Conservation (phyloP, 345 rosid genomes). For the Citrus maxima region DNA sequence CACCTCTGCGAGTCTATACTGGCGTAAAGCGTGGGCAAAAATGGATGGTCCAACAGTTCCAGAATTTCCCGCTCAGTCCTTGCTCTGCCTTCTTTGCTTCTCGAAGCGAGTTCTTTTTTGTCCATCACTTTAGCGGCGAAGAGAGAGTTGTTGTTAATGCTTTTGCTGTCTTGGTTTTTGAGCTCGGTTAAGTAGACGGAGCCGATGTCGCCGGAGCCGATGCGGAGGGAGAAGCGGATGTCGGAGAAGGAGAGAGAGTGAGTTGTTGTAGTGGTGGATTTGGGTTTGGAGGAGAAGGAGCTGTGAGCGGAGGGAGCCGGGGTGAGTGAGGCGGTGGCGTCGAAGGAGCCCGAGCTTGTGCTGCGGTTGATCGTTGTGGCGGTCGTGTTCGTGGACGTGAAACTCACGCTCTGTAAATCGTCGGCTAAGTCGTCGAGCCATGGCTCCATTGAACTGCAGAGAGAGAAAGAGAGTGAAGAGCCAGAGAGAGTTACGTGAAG, state of each 20-base stretch:
- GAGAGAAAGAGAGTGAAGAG: background rate
- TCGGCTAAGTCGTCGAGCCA: conserved; percentile 78
- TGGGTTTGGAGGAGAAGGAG: conserved; percentile 16
- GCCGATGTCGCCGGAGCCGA: conserved; percentile 94
- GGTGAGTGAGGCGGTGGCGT: conserved; percentile 61
- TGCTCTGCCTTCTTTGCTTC: conserved; percentile 85
- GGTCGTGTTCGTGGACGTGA: conserved; percentile 60
- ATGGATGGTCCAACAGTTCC: conserved; percentile 82
- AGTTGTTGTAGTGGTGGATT: conserved; percentile 12
- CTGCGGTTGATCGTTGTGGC: conserved; percentile 70
- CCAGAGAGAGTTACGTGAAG: background rate
- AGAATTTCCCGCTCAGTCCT: conserved; percentile 81
- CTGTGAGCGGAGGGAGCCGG: conserved; percentile 63
- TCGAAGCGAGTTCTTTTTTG: conserved; percentile 72
- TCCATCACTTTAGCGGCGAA: conserved; percentile 93
- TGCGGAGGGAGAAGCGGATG: conserved; percentile 71
- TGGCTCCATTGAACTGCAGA: conserved; percentile 51
- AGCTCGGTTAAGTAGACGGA: conserved; percentile 80
- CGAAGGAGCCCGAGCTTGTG: conserved; percentile 70
- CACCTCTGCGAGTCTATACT: conserved; percentile 70
- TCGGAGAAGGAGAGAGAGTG: conserved; percentile 61
- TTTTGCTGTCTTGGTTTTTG: conserved; percentile 17
- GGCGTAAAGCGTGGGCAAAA: conserved; percentile 76
- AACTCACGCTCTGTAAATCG: conserved; percentile 89
- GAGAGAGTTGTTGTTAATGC: background rate